These are phyloP conservation scores for Chondrostereum purpureum DNA, from an alignment of 1,284 basidiomycete species.

Conservation along the genomic window DNA sequence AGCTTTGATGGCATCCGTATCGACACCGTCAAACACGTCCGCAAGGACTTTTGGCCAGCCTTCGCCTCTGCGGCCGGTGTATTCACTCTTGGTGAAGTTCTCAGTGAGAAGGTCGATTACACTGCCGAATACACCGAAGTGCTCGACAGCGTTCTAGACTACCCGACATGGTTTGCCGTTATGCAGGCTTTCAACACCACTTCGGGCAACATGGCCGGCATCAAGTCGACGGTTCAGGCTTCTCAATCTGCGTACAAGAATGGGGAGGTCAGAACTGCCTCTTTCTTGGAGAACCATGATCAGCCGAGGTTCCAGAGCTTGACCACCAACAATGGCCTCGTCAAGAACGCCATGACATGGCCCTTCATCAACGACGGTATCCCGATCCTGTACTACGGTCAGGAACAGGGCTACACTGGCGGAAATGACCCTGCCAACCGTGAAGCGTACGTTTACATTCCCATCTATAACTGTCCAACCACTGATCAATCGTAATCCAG, in stretches of 20 bases:
- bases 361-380: conserved; percentile 53
- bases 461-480: neutral
- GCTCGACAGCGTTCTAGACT: conserved; percentile 55
- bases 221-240: conserved; percentile 37
- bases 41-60: conserved; percentile 59
- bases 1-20: conserved; percentile 69
- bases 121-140: conserved; percentile 32
- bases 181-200: conserved; percentile 48
- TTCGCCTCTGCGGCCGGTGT: conserved; percentile 71
- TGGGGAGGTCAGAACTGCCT: conserved; percentile 50
- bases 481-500: conserved; percentile 22
- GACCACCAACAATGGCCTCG: conserved; percentile 40
- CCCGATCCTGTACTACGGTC: conserved; percentile 69
- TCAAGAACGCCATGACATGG: conserved; percentile 43
- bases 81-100: conserved; percentile 82
- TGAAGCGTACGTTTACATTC: conserved; percentile 45
- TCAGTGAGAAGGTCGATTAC: conserved; percentile 34
- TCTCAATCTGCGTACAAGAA: conserved; percentile 41
- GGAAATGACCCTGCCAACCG: conserved; percentile 50
- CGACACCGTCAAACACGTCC: conserved; percentile 57
- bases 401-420: conserved; percentile 61
- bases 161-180: conserved; percentile 62
- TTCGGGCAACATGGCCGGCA: conserved; percentile 47
- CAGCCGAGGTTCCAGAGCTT: conserved; percentile 58
- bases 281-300: conserved; percentile 81